These are phyloP conservation scores for Pilasporangium apinafurcum DNA, from an alignment of 352 stramenopile species.

Conservation along the genomic window DNA sequence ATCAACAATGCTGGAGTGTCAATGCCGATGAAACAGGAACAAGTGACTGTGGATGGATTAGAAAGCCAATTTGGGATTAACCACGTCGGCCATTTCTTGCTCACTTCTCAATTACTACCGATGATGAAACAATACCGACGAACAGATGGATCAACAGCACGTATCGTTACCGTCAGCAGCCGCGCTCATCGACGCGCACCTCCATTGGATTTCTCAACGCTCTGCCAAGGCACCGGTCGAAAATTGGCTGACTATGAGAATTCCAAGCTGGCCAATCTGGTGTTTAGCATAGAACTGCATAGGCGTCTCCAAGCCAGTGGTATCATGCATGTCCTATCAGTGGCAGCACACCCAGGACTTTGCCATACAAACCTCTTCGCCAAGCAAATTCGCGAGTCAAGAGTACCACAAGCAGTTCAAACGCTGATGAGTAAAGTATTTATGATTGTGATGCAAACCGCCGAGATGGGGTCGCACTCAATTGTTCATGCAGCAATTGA, in stretches of 20 bases:
- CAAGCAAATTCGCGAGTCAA: slow-evolving; percentile 27
- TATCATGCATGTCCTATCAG: slow-evolving; percentile 32
- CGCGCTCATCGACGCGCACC: slow-evolving; percentile 14
- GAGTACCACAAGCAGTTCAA: slow-evolving; percentile 26
- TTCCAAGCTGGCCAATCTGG: slow-evolving; percentile 52
- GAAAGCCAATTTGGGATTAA: slow-evolving; percentile 47
- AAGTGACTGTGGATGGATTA: slow-evolving; percentile 14
- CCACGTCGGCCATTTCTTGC: slow-evolving; percentile 39
- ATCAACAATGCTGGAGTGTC: slow-evolving; percentile 27
- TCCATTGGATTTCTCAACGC: slow-evolving; percentile 7
- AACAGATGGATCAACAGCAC: slow-evolving; percentile 5
- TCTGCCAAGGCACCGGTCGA: slow-evolving; percentile 2
- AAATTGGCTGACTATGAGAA: slow-evolving; percentile 26
- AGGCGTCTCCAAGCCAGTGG: slow-evolving; percentile 22
- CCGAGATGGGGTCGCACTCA: slow-evolving; percentile 32
- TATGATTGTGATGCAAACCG: slow-evolving; percentile 34
- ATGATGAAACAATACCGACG: slow-evolving; percentile 22
- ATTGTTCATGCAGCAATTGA: slow-evolving; percentile 46
- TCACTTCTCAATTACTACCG: slow-evolving; percentile 33
- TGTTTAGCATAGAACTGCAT: slow-evolving; percentile 62
- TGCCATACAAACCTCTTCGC: slow-evolving; percentile 48
- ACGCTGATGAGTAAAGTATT: slow-evolving; percentile 28
- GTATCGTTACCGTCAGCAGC: slow-evolving; percentile 30
- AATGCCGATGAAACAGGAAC: not conserved
- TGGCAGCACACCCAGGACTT: slow-evolving; percentile 45